Conservation (phyloP, 805 yeast genomes). For the Saccharomycopsis sp. region DNA sequence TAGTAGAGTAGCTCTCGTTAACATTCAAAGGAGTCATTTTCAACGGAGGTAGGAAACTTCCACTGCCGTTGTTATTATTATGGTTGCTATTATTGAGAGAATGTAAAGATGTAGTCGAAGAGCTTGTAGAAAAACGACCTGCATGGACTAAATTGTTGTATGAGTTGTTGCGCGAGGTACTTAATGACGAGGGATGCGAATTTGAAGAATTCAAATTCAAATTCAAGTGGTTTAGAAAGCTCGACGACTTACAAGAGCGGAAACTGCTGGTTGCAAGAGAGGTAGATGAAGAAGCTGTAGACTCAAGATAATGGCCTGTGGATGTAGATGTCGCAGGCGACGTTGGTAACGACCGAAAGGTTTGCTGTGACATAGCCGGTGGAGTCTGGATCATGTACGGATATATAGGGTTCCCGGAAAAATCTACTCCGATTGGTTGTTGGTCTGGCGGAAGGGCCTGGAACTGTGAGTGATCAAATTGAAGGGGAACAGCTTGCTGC, state of each 20-base stretch:
- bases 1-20: not conserved
- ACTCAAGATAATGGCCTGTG: conserved; percentile 4
- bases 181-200: conserved; percentile 35
- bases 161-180: conserved; percentile 35
- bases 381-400: conserved; percentile 17
- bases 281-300: not conserved
- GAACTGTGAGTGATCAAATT: not conserved
- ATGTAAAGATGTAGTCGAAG: conserved; percentile 15
- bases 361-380: conserved; percentile 1
- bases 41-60: conserved; percentile 1
- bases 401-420: conserved; percentile 21
- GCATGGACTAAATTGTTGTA: conserved; percentile 10
- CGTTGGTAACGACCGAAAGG: conserved; percentile 14
- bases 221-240: conserved; percentile 3
- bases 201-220: conserved; percentile 24
- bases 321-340: conserved; percentile 10
- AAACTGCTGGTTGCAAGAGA: conserved; percentile 6
- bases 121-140: conserved; percentile 6
- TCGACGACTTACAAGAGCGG: conserved; percentile 10
- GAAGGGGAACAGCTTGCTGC: conserved; percentile 1
- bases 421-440: conserved; percentile 21
- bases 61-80: not conserved
- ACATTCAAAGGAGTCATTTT: conserved; percentile 13
- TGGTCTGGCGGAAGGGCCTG: conserved; percentile 9
- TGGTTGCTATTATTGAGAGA: conserved; percentile 4